phyloP scores from a whole-genome alignment of 768 basidiomycete species.

The Phanerochaete sordida region DNA sequence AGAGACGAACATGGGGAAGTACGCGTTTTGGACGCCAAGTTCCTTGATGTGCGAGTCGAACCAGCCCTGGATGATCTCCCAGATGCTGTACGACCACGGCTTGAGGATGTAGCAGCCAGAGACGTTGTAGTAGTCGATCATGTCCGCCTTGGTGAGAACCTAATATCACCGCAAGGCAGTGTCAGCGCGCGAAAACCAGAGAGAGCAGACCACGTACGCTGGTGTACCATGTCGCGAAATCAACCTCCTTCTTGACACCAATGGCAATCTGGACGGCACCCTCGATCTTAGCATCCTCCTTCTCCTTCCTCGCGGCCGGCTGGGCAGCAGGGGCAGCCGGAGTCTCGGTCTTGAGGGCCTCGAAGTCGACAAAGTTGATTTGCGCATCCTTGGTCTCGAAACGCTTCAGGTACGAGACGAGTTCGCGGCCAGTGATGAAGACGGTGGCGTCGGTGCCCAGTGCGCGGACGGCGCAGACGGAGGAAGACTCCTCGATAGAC shows the following conservation, averaged over 20 bases:
- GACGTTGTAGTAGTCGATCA: constrained; percentile 99
- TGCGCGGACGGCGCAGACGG: constrained; percentile 74
- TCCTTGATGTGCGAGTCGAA: constrained; percentile 92
- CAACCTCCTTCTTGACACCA: constrained; percentile 92
- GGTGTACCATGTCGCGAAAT: constrained; percentile 93
- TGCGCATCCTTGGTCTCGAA: constrained; percentile 67
- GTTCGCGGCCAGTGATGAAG: constrained; percentile 77
- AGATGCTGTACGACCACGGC: constrained; percentile 96
- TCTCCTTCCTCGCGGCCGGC: constrained; percentile 45
- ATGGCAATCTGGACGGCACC: constrained; percentile 91
- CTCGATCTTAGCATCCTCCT: constrained; percentile 79
- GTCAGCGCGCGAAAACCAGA: constrained; percentile 3
- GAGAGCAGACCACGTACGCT: constrained; percentile 51
- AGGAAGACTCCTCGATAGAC: constrained; percentile 66
- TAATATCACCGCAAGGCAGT: constrained; percentile 28
- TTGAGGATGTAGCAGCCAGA: constrained; percentile 98
- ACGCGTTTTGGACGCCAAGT: constrained; percentile 93
- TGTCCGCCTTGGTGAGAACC: constrained; percentile 98
- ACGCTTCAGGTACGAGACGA: constrained; percentile 64
- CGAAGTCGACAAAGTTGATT: constrained; percentile 73
- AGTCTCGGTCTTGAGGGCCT: constrained; percentile 49
- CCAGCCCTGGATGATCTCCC: constrained; percentile 97
- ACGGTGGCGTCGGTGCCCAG: constrained; percentile 66
- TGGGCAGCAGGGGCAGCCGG: constrained; percentile 26
- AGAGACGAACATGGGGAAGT: constrained; percentile 99